phyloP scores from a whole-genome alignment of 495 filamentous ascomycete species.

The Lindgomyces ingoldianus region DNA sequence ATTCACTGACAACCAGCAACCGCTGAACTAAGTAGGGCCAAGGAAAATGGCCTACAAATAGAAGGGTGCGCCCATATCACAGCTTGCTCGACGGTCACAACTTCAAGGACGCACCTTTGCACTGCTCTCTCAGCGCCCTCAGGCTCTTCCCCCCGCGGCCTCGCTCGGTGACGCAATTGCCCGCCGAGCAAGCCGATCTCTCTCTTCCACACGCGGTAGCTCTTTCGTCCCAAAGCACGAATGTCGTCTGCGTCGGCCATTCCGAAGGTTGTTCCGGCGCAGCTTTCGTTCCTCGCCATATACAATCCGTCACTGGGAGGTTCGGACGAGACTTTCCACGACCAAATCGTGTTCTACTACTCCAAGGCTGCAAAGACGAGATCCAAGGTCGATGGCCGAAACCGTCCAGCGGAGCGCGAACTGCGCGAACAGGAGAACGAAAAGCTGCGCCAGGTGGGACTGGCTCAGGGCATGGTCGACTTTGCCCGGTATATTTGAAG shows the following conservation, averaged over 20 bases:
- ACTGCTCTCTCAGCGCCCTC: no score
- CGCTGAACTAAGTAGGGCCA: no score
- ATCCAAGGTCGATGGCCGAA: constrained; percentile 29
- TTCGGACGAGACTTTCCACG: constrained; percentile 80
- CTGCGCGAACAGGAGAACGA: constrained; percentile 71
- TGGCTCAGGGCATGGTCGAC: constrained; percentile 95
- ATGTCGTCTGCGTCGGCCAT: constrained; percentile 23
- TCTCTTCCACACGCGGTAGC: constrained; percentile 1
- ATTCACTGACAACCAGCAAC: no score
- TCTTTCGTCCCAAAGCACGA: constrained; percentile 18
- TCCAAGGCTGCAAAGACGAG: constrained; percentile 56
- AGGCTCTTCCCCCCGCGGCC: no score
- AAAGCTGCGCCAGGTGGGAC: constrained; percentile 85
- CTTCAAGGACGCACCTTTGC: no score
- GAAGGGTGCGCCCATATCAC: no score
- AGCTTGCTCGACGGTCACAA: no score
- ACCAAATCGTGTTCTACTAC: constrained; percentile 94
- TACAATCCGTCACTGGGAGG: constrained; percentile 90
- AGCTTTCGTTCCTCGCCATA: constrained; percentile 84
- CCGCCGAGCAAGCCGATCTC: constrained; percentile 12
- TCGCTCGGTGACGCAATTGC: background rate
- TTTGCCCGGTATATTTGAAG: constrained; percentile 66
- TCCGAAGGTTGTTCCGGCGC: constrained; percentile 65
- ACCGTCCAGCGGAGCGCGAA: constrained; percentile 31
- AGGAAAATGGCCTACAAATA: no score